Evolutionary conservation across 495 filamentous ascomycete genomes (phyloP).

Genomic region (Hyaloscypha hepaticicola): DNA sequence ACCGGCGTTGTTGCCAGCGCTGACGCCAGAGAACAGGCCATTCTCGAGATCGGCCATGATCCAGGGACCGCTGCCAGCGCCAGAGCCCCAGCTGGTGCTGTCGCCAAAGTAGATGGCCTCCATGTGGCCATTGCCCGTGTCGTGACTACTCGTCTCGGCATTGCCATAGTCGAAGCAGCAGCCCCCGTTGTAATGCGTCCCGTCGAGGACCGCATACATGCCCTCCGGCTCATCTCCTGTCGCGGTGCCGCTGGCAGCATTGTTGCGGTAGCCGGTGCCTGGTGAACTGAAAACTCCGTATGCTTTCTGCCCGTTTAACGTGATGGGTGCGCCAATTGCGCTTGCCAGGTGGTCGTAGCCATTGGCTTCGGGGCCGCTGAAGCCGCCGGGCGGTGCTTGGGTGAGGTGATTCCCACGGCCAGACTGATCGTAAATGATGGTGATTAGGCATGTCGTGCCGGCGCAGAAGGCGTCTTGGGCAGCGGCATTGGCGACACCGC

Average conservation of each 20-base stretch:
- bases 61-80: conserved; percentile 56
- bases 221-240: conserved; percentile 54
- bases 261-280: conserved; percentile 55
- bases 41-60: conserved; percentile 64
- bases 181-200: conserved; percentile 55
- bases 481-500: conserved; percentile 51
- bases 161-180: conserved; percentile 67
- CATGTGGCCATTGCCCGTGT: conserved; percentile 60
- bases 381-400: conserved; percentile 53
- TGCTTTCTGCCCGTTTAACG: conserved; percentile 55
- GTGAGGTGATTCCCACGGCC: conserved; percentile 57
- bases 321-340: conserved; percentile 57
- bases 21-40: conserved; percentile 52
- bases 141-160: conserved; percentile 51
- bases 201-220: conserved; percentile 60
- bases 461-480: conserved; percentile 58
- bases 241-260: conserved; percentile 48
- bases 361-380: conserved; percentile 49
- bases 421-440: conserved; percentile 60
- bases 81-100: conserved; percentile 48
- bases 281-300: conserved; percentile 59
- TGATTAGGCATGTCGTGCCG: conserved; percentile 56
- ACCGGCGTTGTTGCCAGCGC: conserved; percentile 39
- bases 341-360: conserved; percentile 56
- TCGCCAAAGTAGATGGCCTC: conserved; percentile 60